Evolutionary conservation across 371 early-diverging fungal species (phyloP), one percentile per base, ranked within the genome.

Genomic region (Mucor sp.): DNA sequence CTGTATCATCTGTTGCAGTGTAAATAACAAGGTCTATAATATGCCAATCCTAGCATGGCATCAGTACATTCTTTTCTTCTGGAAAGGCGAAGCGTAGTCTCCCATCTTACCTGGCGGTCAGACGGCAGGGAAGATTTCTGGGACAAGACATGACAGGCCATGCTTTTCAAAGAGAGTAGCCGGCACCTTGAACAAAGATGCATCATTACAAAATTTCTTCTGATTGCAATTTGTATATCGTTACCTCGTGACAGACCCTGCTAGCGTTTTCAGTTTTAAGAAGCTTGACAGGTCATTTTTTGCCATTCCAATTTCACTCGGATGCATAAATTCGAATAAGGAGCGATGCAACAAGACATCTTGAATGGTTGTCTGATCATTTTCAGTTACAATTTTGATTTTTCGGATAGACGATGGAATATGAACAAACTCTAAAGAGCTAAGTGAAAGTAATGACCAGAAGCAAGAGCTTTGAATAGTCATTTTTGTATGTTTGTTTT

Each of bases 171-270:
- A 14, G 60, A 60, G 19, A 60, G 35, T 27, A 60, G 25, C 25
- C 60, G 43, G 41, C 50, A 63, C 27, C 39, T 41, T 39, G 14
- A 9, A 39, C 23, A 59, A 11, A 43, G 41, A 15, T n/a, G 12
- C 0, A 30, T 44, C 41, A 37, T 2, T 60, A 19, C 19, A n/a
- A 6, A 7, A 0, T 12, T n/a, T n/a, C 19, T n/a, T 47, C 11
- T 30, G 1, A 48, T 19, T 17, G 3, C 6, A 62, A 2, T 1
- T 12, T 15, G 17, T 43, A 14, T 44, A 19, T 44, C 17, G 30
- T 17, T 67, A 88, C 85, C 87, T 81, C 50, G 89, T 88, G 35
- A 87, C 80, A 28, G 87, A 86, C 17, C 86, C 86, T 28, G 80
- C 79, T 23, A 86, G 68, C 21, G 76, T 78, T 60, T 83, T 78